These are phyloP conservation scores for Artomyces pyxidatus DNA, from an alignment of 768 basidiomycete species.

Conservation along the genomic window DNA sequence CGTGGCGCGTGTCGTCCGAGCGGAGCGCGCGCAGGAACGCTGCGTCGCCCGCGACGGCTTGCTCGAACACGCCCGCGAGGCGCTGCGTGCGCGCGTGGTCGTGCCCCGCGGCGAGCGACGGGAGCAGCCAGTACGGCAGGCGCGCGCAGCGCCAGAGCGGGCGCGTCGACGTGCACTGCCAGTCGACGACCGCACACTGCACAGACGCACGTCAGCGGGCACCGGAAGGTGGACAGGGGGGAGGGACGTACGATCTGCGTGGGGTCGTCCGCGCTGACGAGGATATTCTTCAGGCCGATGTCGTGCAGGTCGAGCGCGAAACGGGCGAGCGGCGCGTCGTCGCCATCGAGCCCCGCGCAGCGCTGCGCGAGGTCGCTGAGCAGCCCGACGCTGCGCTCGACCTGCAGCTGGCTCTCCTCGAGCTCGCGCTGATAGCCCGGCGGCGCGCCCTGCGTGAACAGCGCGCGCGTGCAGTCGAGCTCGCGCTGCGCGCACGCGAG, in stretches of 20 bases:
- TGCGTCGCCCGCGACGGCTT: conserved; percentile 17
- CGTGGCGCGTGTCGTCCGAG: conserved; percentile 22
- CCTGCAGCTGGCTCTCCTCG: conserved; percentile 21
- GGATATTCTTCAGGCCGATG: conserved; percentile 22
- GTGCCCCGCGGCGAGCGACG: conserved; percentile 17
- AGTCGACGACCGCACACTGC: conserved; percentile 22
- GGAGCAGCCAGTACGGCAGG: conserved; percentile 24
- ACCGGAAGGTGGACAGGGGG: not conserved
- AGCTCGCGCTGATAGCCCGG: conserved; percentile 23
- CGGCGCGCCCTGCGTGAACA: conserved; percentile 24
- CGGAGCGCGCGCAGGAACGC: conserved; percentile 23
- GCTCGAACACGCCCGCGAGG: conserved; percentile 20
- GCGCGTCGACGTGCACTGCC: conserved; percentile 21
- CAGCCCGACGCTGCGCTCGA: conserved; percentile 25
- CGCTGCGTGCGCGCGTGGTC: conserved; percentile 14
- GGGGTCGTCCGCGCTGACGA: conserved; percentile 21
- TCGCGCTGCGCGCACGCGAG: conserved; percentile 28
- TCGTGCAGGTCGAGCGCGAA: conserved; percentile 26
- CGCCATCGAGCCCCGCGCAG: conserved; percentile 25
- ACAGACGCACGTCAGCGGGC: not conserved
- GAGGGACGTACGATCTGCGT: conserved; percentile 20
- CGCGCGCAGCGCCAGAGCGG: conserved; percentile 28
- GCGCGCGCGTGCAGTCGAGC: conserved; percentile 23
- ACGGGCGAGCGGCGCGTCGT: conserved; percentile 22
- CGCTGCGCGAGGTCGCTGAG: conserved; percentile 21